Percentiles rank a stretch among this genome's conserved stretches.
These are phyloP conservation scores for Themeda triandra DNA, from an alignment of 176 grass and related monocot species.

Conservation along the genomic window DNA sequence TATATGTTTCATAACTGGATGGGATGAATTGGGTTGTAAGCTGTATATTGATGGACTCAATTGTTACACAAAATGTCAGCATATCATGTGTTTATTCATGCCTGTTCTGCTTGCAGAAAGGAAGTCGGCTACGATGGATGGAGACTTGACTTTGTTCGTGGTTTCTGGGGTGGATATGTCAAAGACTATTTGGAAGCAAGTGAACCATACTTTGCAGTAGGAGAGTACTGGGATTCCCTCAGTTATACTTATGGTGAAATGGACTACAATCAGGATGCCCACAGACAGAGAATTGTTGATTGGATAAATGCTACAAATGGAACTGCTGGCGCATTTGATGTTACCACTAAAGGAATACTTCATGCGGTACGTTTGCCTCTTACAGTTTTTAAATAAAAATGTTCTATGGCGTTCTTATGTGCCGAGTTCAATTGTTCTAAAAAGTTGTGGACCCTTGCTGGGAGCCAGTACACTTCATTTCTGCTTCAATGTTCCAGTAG, in stretches of 20 bases:
- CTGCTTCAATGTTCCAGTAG: neutral
- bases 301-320: conserved; percentile 98
- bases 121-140: conserved; percentile 98
- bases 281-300: conserved; percentile 97
- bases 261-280: conserved; percentile 98
- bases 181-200: conserved; percentile 93
- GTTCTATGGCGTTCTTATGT: neutral
- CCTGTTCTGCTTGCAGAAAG: conserved; percentile 49
- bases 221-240: conserved; percentile 99
- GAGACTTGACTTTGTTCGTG: conserved; percentile 96
- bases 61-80: neutral
- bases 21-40: neutral
- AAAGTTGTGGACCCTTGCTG: neutral
- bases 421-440: neutral
- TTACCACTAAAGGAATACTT: conserved; percentile 98
- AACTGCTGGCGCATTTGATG: conserved; percentile 90
- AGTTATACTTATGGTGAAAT: conserved; percentile 98
- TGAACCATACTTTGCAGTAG: conserved; percentile 87
- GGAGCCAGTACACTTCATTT: neutral
- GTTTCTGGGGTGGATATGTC: conserved; percentile 99
- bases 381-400: neutral
- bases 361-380: conserved; percentile 64
- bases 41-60: neutral
- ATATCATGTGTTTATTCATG: conserved; percentile 11
- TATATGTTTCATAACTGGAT: neutral